Percentiles rank a stretch among this genome's conserved stretches.
phyloP scores from a whole-genome alignment of 2,329 filamentous ascomycete genomes.

The Aspergillus terreus region DNA sequence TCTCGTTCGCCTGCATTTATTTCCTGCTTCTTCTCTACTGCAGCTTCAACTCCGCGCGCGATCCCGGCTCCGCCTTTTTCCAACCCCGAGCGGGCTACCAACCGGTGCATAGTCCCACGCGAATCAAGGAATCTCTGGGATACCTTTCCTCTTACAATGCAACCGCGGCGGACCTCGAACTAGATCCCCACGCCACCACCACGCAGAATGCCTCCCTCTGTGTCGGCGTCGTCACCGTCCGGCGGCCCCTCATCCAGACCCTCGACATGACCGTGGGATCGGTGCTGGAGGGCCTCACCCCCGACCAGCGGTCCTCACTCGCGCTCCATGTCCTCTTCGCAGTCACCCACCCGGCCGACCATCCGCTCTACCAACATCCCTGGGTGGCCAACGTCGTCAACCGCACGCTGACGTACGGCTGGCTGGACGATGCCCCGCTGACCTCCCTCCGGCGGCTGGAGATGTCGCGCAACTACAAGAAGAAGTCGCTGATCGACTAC shows the following conservation, averaged over 20 bases:
- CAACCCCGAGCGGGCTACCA: constrained; percentile 19
- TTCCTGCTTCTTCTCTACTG: constrained; percentile 16
- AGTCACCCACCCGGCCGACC: constrained; percentile 37
- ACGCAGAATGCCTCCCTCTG: constrained; percentile 28
- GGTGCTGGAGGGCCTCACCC: constrained; percentile 40
- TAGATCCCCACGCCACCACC: neutral
- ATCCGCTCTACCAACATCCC: constrained; percentile 40
- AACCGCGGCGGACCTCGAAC: constrained; percentile 1
- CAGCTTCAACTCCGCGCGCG: constrained; percentile 17
- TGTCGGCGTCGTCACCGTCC: constrained; percentile 44
- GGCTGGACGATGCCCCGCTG: constrained; percentile 19
- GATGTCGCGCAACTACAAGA: constrained; percentile 19
- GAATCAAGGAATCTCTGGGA: constrained; percentile 17
- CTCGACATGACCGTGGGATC: constrained; percentile 42
- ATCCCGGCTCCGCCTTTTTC: constrained; percentile 23
- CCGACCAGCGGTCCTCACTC: constrained; percentile 38
- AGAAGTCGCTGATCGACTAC: constrained; percentile 46
- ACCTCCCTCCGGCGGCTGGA: constrained; percentile 13
- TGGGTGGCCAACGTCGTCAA: constrained; percentile 42
- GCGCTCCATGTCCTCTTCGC: constrained; percentile 45
- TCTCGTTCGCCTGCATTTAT: constrained; percentile 17
- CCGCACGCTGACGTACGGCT: constrained; percentile 39
- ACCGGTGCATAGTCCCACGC: constrained; percentile 16
- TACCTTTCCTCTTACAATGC: constrained; percentile 17
- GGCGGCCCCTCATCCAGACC: constrained; percentile 38